These are phyloP conservation scores for Babesia divergens DNA, from an alignment of 169 alveolate genomes.

Conservation along the genomic window DNA sequence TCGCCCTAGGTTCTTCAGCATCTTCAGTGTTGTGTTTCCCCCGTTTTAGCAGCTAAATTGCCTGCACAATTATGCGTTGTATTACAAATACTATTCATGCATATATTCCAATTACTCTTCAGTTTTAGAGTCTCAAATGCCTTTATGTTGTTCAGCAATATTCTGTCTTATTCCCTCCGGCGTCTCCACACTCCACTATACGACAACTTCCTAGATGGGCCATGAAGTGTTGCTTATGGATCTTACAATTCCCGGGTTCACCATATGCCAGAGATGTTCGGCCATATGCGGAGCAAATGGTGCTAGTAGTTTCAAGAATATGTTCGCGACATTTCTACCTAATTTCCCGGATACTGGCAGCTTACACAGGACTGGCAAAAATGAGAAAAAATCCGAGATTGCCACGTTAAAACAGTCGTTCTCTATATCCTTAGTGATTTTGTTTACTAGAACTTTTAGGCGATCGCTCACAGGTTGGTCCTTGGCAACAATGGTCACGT, in stretches of 20 bases:
- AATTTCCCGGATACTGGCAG: slow-evolving; percentile 1
- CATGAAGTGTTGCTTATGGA: neutral
- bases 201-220: too few relatives aligned
- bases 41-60: too few relatives aligned
- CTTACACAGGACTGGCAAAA: neutral
- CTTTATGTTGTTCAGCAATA: too few relatives aligned
- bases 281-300: slow-evolving; percentile 83
- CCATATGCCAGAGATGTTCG: slow-evolving; percentile 73
- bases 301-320: slow-evolving; percentile 61
- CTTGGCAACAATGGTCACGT: slow-evolving; percentile 2
- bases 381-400: slow-evolving; percentile 50
- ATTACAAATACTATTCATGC: too few relatives aligned
- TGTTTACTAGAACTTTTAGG: slow-evolving; percentile 33
- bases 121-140: too few relatives aligned
- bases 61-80: too few relatives aligned
- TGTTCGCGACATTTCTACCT: slow-evolving; percentile 47
- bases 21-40: too few relatives aligned
- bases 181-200: too few relatives aligned
- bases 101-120: too few relatives aligned
- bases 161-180: too few relatives aligned
- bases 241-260: slow-evolving; percentile 3
- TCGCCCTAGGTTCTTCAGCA: too few relatives aligned
- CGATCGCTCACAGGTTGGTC: neutral
- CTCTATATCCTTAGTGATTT: slow-evolving; percentile 66
- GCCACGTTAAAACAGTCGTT: slow-evolving; percentile 66